Evolutionary conservation across 78 protist genomes (phyloP).

Genomic region (Salpingoeca rosetta): DNA sequence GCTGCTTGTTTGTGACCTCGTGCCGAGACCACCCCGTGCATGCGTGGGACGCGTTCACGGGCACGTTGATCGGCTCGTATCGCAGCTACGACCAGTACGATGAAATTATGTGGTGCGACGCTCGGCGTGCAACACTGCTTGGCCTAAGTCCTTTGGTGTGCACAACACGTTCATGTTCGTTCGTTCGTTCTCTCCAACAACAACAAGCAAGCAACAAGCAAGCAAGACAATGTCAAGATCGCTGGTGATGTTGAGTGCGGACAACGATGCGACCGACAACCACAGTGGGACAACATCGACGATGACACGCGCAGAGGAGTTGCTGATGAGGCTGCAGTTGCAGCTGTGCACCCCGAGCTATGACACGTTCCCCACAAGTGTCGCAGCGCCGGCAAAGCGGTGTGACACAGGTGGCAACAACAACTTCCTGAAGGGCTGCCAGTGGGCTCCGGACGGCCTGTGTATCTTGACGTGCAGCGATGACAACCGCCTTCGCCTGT

Average conservation of each 20-base stretch:
- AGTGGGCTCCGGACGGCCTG: conserved; percentile 24
- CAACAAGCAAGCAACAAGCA: neutral
- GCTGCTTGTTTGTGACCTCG: neutral
- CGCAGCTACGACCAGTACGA: conserved; percentile 7
- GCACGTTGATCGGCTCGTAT: conserved; percentile 17
- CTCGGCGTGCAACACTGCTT: neutral
- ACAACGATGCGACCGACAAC: no score
- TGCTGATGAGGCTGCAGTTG: no score
- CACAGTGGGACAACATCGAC: no score
- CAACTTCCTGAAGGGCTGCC: neutral
- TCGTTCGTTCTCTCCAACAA: no score
- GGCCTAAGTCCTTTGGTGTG: neutral
- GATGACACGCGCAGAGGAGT: no score
- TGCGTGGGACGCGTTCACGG: conserved; percentile 28
- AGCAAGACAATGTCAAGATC: no score
- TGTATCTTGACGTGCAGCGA: conserved; percentile 21
- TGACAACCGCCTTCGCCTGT: conserved; percentile 21
- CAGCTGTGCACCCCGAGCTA: no score
- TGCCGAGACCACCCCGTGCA: conserved; percentile 25
- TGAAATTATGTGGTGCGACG: neutral
- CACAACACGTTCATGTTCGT: no score
- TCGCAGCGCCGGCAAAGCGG: no score
- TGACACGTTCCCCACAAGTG: no score
- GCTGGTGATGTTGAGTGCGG: no score
- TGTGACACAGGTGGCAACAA: no score